phyloP scores from a whole-genome alignment of 352 stramenopile genomes.

The Pythium aquatile region DNA sequence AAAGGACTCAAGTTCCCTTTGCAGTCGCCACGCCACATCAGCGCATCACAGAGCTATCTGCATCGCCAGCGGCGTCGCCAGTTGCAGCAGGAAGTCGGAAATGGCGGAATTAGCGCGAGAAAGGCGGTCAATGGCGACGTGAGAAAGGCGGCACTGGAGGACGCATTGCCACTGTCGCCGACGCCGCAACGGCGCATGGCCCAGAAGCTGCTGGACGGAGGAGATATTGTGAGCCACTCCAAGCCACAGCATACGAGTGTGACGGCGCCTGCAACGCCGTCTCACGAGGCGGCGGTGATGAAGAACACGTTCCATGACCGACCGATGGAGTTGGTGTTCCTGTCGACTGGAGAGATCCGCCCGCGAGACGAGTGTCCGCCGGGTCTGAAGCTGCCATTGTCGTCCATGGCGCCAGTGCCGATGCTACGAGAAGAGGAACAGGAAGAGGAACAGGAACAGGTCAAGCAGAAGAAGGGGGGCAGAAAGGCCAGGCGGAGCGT shows the following conservation, averaged over 20 bases:
- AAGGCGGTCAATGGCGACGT: not conserved
- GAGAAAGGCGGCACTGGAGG: not conserved
- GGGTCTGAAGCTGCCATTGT: constrained; percentile 38
- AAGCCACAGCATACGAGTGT: not conserved
- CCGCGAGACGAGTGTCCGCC: constrained; percentile 52
- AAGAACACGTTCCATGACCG: constrained; percentile 14
- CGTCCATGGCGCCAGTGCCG: constrained; percentile 4
- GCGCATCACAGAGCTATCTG: constrained; percentile 13
- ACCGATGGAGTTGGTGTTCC: constrained; percentile 62
- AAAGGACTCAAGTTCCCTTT: constrained; percentile 35
- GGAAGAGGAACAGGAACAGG: not conserved
- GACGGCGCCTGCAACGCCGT: too few relatives aligned
- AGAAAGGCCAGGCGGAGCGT: not conserved
- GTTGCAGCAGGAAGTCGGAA: not conserved
- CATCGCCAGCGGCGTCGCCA: constrained; percentile 12
- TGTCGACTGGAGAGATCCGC: constrained; percentile 63
- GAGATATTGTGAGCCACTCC: not conserved
- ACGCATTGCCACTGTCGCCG: not conserved
- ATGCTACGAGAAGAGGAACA: constrained; percentile 8
- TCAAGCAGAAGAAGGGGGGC: not conserved
- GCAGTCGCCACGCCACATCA: constrained; percentile 29
- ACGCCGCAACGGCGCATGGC: constrained; percentile 10
- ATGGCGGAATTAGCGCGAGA: not conserved
- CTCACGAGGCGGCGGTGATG: not conserved
- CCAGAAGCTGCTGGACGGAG: constrained; percentile 7